These are phyloP conservation scores for Polytrichum formosum DNA, from an alignment of 225 moss, liverwort and hornwort genomes.

Conservation along the genomic window DNA sequence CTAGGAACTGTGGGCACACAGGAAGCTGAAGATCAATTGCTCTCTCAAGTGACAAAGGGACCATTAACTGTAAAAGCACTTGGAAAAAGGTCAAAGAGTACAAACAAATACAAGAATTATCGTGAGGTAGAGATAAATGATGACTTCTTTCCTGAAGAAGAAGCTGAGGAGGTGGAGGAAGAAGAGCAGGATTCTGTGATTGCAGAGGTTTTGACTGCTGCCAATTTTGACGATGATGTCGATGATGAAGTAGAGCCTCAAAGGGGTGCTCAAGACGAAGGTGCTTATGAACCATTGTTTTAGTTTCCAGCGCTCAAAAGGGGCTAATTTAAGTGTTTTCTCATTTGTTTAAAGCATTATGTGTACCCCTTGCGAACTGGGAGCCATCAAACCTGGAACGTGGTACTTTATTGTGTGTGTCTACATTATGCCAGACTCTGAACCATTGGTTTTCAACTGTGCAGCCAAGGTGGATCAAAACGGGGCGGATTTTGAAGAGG, in stretches of 20 bases:
- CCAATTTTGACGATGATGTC: constrained; percentile 51
- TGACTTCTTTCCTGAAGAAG: constrained; percentile 53
- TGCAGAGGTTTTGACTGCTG: constrained; percentile 80
- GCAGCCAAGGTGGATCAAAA: constrained; percentile 51
- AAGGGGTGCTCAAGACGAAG: constrained; percentile 61
- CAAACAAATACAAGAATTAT: constrained; percentile 50
- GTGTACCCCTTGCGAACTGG: no score
- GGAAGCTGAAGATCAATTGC: constrained; percentile 84
- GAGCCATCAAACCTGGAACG: no score
- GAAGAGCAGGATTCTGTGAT: constrained; percentile 63
- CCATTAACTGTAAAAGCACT: constrained; percentile 43
- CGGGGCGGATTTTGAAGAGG: constrained; percentile 48
- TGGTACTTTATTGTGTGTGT: background rate
- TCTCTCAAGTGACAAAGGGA: constrained; percentile 64
- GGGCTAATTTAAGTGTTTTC: no score
- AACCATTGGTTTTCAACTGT: background rate
- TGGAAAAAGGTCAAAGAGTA: constrained; percentile 55
- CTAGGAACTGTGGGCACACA: constrained; percentile 83
- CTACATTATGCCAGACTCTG: background rate
- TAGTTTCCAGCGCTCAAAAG: no score
- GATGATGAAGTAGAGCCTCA: constrained; percentile 68
- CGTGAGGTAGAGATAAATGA: constrained; percentile 53
- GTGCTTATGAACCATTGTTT: constrained; percentile 5
- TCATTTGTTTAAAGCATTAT: no score
- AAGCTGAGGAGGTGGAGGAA: constrained; percentile 55